Percentiles rank a stretch among this genome's conserved stretches.
Conservation (phyloP, 2,329 filamentous ascomycete species). For the Stenocarpella maydis region DNA sequence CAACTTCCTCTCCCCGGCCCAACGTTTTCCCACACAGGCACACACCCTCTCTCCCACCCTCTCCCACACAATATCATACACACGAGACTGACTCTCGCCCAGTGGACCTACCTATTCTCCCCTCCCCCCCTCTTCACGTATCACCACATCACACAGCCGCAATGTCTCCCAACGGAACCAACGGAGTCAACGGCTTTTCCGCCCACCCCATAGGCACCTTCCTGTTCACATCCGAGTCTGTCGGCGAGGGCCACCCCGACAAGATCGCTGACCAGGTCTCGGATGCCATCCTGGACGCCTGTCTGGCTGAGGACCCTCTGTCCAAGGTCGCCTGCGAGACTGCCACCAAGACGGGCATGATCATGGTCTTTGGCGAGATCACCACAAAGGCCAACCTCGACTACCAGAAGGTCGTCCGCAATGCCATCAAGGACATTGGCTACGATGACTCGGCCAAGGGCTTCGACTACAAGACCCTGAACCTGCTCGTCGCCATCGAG, state of each 20-base stretch:
- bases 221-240: constrained; percentile 90
- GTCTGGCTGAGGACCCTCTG: constrained; percentile 90
- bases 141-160: constrained; percentile 46
- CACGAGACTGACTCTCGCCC: constrained; percentile 20
- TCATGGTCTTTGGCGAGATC: constrained; percentile 99
- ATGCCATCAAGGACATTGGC: constrained; percentile 96
- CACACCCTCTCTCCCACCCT: too few species aligned
- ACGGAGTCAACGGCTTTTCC: constrained; percentile 54
- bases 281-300: constrained; percentile 98
- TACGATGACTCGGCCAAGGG: constrained; percentile 98
- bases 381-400: constrained; percentile 95
- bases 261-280: constrained; percentile 99
- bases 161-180: constrained; percentile 64
- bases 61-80: background rate
- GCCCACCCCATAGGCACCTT: constrained; percentile 74
- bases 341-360: constrained; percentile 99
- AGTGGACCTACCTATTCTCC: background rate
- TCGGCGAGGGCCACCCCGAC: constrained; percentile 91
- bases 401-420: constrained; percentile 97
- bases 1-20: background rate
- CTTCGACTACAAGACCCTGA: constrained; percentile 99
- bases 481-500: constrained; percentile 98
- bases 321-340: constrained; percentile 99
- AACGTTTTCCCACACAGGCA: constrained; percentile 2
- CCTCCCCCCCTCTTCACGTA: background rate